These are phyloP conservation scores for Leccinum solheimii DNA, from an alignment of 1,284 basidiomycete species.

Conservation along the genomic window DNA sequence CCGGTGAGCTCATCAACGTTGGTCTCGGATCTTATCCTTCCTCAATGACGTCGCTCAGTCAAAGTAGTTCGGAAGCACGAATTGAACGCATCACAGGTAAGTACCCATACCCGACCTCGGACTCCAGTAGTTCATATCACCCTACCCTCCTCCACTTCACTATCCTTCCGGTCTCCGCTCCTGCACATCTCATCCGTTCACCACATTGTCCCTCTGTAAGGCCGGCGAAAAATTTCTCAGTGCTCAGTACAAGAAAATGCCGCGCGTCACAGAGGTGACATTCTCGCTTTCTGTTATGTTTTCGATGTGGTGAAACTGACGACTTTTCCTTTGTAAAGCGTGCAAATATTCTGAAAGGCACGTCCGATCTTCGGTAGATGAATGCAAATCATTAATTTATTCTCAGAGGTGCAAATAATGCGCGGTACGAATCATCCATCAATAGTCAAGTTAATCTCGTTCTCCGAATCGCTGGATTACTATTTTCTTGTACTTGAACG, in stretches of 20 bases:
- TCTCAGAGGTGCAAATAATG: constrained; percentile 98
- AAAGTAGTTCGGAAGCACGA: constrained; percentile 98
- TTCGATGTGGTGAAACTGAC: constrained; percentile 20
- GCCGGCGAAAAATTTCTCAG: constrained; percentile 91
- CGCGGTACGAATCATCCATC: constrained; percentile 88
- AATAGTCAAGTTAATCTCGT: constrained; percentile 87
- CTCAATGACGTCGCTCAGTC: constrained; percentile 49
- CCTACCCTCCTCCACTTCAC: constrained; percentile 8
- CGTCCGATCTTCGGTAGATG: not conserved
- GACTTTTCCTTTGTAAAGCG: constrained; percentile 59
- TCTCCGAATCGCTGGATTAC: constrained; percentile 90
- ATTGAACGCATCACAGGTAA: constrained; percentile 92
- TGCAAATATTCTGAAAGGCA: constrained; percentile 94
- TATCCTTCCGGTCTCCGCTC: constrained; percentile 14
- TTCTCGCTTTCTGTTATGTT: constrained; percentile 34
- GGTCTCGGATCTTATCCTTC: not conserved
- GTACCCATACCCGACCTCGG: constrained; percentile 36
- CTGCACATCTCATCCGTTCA: constrained; percentile 19
- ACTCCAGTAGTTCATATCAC: constrained; percentile 37
- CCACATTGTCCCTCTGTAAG: constrained; percentile 48
- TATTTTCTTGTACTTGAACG: constrained; percentile 95
- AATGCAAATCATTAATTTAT: constrained; percentile 5
- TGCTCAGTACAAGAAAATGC: constrained; percentile 91
- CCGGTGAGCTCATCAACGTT: constrained; percentile 54
- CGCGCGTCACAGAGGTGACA: constrained; percentile 93